These are phyloP conservation scores for Hylodesmum podocarpum DNA, from an alignment of 306 rosid genomes.

Conservation along the genomic window DNA sequence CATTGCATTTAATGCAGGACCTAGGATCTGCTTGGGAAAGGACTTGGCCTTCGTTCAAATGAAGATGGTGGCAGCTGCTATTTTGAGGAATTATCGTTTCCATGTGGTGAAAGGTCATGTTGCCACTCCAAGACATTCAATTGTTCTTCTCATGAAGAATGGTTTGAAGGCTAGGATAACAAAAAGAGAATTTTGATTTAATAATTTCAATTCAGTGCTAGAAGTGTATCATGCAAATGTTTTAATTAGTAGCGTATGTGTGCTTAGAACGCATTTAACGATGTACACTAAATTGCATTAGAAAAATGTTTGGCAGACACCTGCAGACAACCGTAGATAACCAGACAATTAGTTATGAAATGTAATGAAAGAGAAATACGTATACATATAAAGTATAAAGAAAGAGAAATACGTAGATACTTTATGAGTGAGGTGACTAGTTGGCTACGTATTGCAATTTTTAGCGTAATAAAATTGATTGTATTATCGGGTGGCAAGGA, in stretches of 20 bases:
- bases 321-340: too few species aligned
- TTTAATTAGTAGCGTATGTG: too few species aligned
- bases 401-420: too few species aligned
- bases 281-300: too few species aligned
- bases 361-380: too few species aligned
- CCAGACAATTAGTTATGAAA: too few species aligned
- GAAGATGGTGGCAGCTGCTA: slow-evolving; percentile 38
- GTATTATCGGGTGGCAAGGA: neutral
- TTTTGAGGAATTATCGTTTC: slow-evolving; percentile 30
- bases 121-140: slow-evolving; percentile 25
- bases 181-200: neutral
- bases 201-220: neutral
- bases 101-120: slow-evolving; percentile 27
- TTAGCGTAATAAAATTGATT: too few species aligned
- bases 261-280: too few species aligned
- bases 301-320: too few species aligned
- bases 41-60: slow-evolving; percentile 42
- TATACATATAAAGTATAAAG: too few species aligned
- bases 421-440: too few species aligned
- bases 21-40: slow-evolving; percentile 56
- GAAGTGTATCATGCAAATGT: neutral
- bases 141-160: slow-evolving; percentile 50
- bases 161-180: slow-evolving; percentile 46
- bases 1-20: slow-evolving; percentile 50
- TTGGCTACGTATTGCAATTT: too few species aligned